phyloP scores from a whole-genome alignment of 1,284 basidiomycete genomes.

The Ustilago sp. region DNA sequence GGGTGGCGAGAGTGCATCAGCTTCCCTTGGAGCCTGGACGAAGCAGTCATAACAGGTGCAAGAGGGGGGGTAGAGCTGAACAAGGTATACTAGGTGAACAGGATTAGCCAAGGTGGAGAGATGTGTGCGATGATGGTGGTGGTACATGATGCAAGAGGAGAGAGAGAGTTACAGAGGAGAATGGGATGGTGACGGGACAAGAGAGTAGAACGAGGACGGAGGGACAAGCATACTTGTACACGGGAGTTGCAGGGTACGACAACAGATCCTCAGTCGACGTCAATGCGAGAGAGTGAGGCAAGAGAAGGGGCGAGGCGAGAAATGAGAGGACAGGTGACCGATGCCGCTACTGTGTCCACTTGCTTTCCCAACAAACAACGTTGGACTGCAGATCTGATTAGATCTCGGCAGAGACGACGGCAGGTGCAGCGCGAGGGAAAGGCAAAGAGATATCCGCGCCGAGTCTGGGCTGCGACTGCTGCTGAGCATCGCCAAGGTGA shows the following conservation, averaged over 20 bases:
- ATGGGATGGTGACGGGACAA: constrained; percentile 6
- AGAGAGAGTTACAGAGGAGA: constrained; percentile 16
- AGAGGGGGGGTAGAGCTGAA: background rate
- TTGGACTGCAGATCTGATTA: constrained; percentile 5
- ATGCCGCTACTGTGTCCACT: background rate
- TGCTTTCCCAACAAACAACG: background rate
- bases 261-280: constrained; percentile 14
- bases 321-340: background rate
- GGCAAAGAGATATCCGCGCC: constrained; percentile 26
- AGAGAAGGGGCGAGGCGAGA: background rate
- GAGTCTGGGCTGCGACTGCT: constrained; percentile 8
- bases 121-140: constrained; percentile 25
- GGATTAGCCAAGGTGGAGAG: constrained; percentile 17
- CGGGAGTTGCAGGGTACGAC: constrained; percentile 8
- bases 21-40: background rate
- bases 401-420: constrained; percentile 28
- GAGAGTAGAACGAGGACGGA: background rate
- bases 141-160: constrained; percentile 43
- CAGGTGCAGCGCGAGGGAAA: constrained; percentile 24
- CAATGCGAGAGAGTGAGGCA: constrained; percentile 3
- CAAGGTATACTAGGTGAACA: constrained; percentile 33
- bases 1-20: constrained; percentile 3
- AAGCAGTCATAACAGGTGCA: background rate
- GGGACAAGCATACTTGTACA: constrained; percentile 28
- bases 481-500: constrained; percentile 12